These are phyloP conservation scores for Tricholoma hemisulphureum DNA, from an alignment of 768 basidiomycete genomes.

Conservation along the genomic window DNA sequence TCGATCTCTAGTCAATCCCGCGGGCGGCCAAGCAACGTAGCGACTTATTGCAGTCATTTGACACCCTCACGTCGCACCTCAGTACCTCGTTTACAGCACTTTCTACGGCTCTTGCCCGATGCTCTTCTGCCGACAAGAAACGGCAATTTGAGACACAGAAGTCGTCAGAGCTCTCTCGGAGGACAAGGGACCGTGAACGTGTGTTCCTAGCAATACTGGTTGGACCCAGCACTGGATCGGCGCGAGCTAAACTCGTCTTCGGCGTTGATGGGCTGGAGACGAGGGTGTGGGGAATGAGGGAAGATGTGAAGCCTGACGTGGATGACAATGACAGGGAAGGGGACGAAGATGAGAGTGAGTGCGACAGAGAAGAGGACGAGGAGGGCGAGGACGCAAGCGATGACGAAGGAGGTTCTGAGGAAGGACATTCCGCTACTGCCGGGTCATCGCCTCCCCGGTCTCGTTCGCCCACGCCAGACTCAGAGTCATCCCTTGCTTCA, in stretches of 20 bases:
- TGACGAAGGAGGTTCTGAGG: conserved; percentile 12
- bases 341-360: conserved; percentile 25
- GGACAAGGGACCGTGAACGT: conserved; percentile 19
- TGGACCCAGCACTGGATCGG: conserved; percentile 61
- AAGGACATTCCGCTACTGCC: conserved; percentile 3
- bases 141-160: background rate
- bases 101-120: conserved; percentile 60
- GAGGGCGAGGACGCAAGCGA: conserved; percentile 15
- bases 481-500: conserved; percentile 1
- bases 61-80: conserved; percentile 71
- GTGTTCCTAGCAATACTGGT: conserved; percentile 63
- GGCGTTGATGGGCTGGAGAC: conserved; percentile 64
- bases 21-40: conserved; percentile 56
- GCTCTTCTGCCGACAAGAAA: background rate
- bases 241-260: conserved; percentile 60
- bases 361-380: conserved; percentile 22
- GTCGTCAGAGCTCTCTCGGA: background rate
- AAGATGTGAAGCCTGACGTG: conserved; percentile 17
- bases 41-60: conserved; percentile 64
- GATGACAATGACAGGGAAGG: conserved; percentile 26
- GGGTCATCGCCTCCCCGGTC: conserved; percentile 9
- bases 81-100: conserved; percentile 72
- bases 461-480: conserved; percentile 14
- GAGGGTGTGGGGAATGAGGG: conserved; percentile 39
- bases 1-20: conserved; percentile 35